Percentiles rank a stretch among this genome's conserved stretches.
These are phyloP conservation scores for Colletotrichum brevisporum DNA, from an alignment of 2,329 filamentous ascomycete species.

Conservation along the genomic window DNA sequence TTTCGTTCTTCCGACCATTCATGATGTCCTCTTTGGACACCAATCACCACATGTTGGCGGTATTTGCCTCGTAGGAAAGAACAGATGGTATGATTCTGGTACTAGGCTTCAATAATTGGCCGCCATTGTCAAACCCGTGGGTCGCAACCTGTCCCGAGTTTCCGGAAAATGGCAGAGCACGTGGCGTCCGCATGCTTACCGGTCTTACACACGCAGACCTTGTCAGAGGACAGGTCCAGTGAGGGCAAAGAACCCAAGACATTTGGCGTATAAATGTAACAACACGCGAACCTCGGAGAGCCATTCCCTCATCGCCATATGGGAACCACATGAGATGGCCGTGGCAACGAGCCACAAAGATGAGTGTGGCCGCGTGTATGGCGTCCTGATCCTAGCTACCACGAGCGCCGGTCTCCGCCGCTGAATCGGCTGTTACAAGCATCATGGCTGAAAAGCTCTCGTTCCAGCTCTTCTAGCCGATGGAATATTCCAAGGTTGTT, in stretches of 20 bases:
- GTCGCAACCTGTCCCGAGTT: slow-evolving; percentile 1
- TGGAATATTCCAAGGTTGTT: slow-evolving; percentile 15
- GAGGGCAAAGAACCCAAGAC: slow-evolving; percentile 9
- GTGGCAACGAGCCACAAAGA: slow-evolving; percentile 18
- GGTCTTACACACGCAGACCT: not conserved
- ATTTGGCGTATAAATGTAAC: slow-evolving; percentile 28
- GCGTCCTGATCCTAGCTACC: slow-evolving; percentile 18
- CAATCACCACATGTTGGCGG: slow-evolving; percentile 32
- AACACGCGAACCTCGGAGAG: slow-evolving; percentile 2
- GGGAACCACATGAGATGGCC: slow-evolving; percentile 31
- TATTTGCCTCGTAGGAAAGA: slow-evolving; percentile 14
- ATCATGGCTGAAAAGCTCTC: not conserved
- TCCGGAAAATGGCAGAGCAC: slow-evolving; percentile 30
- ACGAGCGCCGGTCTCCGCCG: slow-evolving; percentile 4
- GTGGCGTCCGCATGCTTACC: slow-evolving; percentile 38
- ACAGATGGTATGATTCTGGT: slow-evolving; percentile 28
- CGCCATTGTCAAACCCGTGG: slow-evolving; percentile 44
- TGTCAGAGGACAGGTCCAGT: slow-evolving; percentile 9
- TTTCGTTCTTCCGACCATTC: slow-evolving; percentile 7
- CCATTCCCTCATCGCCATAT: slow-evolving; percentile 1
- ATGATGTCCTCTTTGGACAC: not conserved
- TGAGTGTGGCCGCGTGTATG: not conserved
- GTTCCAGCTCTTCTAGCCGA: not conserved
- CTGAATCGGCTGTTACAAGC: not conserved
- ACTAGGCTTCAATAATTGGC: slow-evolving; percentile 43